These are phyloP conservation scores for Diutina ranongensis DNA, from an alignment of 1,139 yeast species.

Conservation along the genomic window DNA sequence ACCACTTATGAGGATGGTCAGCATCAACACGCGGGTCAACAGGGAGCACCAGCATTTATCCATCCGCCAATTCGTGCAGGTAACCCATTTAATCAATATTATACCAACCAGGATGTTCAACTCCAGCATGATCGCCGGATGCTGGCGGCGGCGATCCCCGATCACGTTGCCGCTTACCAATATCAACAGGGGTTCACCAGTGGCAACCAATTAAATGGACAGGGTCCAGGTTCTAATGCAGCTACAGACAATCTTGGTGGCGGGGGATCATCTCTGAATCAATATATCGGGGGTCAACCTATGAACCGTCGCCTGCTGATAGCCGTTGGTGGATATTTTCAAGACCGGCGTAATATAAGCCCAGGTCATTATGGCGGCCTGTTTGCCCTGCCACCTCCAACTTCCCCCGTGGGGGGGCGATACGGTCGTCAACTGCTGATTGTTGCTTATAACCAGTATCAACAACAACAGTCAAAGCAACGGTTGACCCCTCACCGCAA, in stretches of 20 bases:
- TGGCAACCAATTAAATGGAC: background rate
- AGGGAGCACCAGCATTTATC: conserved; percentile 16
- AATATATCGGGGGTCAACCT: too few species aligned
- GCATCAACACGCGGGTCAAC: conserved; percentile 14
- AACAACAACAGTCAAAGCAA: background rate
- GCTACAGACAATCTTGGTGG: too few species aligned
- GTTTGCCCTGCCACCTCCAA: background rate
- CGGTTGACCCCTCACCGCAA: conserved; percentile 13
- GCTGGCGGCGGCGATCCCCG: conserved; percentile 23
- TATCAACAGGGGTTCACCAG: background rate
- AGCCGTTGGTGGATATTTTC: conserved; percentile 4
- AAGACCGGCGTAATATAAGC: conserved; percentile 4
- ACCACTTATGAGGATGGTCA: conserved; percentile 34
- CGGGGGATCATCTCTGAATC: too few species aligned
- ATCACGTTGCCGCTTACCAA: background rate
- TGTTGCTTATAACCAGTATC: conserved; percentile 1
- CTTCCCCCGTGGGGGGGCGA: background rate
- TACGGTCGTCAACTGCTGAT: conserved; percentile 3
- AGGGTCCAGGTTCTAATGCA: background rate
- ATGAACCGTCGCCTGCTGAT: conserved; percentile 6
- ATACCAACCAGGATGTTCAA: conserved; percentile 28
- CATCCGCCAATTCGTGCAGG: conserved; percentile 39
- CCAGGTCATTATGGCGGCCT: background rate
- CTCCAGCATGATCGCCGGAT: conserved; percentile 27
- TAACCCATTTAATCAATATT: conserved; percentile 36